Evolutionary conservation across 768 basidiomycete genomes (phyloP).

Genomic region (Chiua virens): DNA sequence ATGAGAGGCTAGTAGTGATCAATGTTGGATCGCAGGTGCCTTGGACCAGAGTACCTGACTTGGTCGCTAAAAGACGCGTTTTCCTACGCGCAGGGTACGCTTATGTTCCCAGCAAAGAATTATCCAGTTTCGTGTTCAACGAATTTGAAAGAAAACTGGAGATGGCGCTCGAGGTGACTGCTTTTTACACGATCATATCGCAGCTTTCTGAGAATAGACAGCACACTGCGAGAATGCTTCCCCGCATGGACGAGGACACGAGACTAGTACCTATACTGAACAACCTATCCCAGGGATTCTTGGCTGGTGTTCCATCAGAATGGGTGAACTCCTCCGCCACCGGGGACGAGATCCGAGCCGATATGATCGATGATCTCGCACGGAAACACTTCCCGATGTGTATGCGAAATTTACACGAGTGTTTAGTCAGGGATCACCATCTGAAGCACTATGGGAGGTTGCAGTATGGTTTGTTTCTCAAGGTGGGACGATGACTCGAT

Average conservation of each 20-base stretch:
- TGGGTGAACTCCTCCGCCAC: constrained; percentile 59
- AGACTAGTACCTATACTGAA: constrained; percentile 86
- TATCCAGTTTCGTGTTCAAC: constrained; percentile 83
- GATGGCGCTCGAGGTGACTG: constrained; percentile 70
- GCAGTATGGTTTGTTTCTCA: constrained; percentile 92
- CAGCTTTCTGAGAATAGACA: constrained; percentile 33
- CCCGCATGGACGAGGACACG: constrained; percentile 91
- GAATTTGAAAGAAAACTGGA: constrained; percentile 78
- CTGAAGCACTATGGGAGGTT: constrained; percentile 91
- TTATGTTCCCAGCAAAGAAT: constrained; percentile 78
- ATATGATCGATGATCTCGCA: constrained; percentile 90
- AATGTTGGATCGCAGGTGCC: constrained; percentile 60
- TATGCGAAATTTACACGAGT: constrained; percentile 89
- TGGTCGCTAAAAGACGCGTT: constrained; percentile 80
- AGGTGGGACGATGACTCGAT: constrained; percentile 49
- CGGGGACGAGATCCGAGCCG: constrained; percentile 78
- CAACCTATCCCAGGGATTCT: constrained; percentile 91
- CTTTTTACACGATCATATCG: not conserved
- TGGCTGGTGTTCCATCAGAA: constrained; percentile 85
- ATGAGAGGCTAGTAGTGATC: not conserved
- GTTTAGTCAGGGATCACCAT: constrained; percentile 73
- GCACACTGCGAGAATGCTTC: constrained; percentile 83
- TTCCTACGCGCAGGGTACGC: constrained; percentile 80
- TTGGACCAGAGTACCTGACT: constrained; percentile 94
- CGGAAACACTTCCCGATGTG: constrained; percentile 92